Evolutionary conservation across 176 grass and related monocot genomes (phyloP).

Genomic region (Calamus simplicifolius): DNA sequence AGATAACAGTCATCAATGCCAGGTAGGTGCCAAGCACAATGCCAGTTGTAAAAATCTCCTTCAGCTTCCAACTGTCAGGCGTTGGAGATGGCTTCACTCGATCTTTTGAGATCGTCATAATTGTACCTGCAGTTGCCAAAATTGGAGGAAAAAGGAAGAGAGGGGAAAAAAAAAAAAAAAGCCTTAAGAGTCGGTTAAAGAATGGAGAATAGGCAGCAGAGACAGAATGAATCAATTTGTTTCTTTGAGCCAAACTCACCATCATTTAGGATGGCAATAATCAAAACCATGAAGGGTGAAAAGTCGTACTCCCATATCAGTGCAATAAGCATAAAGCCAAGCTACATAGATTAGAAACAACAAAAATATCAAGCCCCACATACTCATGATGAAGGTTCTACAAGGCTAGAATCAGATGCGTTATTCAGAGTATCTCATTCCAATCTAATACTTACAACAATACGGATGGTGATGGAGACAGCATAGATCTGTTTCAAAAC

Average conservation of each 20-base stretch:
- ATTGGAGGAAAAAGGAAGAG: neutral
- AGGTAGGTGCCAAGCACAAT: conserved; percentile 14
- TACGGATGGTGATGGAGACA: conserved; percentile 21
- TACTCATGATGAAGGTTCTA: neutral
- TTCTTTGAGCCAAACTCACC: neutral
- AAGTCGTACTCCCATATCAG: conserved; percentile 20
- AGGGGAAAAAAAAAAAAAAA: no score
- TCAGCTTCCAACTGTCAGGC: conserved; percentile 19
- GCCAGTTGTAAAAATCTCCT: conserved; percentile 17
- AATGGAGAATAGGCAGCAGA: neutral
- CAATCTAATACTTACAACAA: conserved; percentile 14
- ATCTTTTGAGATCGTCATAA: conserved; percentile 21
- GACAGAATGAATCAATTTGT: no score
- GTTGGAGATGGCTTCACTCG: conserved; percentile 15
- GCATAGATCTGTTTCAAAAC: conserved; percentile 12
- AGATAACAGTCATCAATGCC: conserved; percentile 17
- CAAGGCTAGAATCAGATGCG: no score
- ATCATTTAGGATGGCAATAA: conserved; percentile 24
- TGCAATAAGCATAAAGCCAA: conserved; percentile 19
- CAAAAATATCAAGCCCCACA: neutral
- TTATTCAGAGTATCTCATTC: no score
- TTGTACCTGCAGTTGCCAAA: conserved; percentile 3
- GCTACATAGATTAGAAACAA: conserved; percentile 6
- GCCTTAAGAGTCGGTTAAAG: neutral
- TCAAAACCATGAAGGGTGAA: conserved; percentile 23